These are phyloP conservation scores for Saccharomycopsis olivae DNA, from an alignment of 805 yeast species.

Conservation along the genomic window DNA sequence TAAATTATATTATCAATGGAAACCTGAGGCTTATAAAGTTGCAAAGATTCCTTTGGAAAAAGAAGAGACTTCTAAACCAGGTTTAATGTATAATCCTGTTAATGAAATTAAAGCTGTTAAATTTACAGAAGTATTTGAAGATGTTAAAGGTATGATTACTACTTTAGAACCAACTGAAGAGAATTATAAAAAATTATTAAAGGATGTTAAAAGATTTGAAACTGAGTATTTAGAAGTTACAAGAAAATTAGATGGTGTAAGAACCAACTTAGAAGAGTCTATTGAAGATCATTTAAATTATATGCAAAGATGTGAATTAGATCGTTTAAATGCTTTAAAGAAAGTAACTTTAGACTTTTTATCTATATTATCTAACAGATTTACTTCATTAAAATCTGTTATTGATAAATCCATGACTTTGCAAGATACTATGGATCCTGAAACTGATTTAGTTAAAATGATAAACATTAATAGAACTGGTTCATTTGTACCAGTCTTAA, in stretches of 20 bases:
- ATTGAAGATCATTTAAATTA: conserved; percentile 62
- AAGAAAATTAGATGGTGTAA: conserved; percentile 45
- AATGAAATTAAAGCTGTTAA: conserved; percentile 7
- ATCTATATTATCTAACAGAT: conserved; percentile 51
- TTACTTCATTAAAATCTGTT: conserved; percentile 44
- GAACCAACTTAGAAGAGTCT: conserved; percentile 67
- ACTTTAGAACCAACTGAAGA: conserved; percentile 19
- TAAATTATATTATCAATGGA: conserved; percentile 74
- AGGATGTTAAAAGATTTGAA: conserved; percentile 53
- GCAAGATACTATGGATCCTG: conserved; percentile 66
- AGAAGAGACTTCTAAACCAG: neutral
- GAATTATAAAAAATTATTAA: conserved; percentile 38
- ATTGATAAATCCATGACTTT: conserved; percentile 51
- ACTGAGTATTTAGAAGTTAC: conserved; percentile 43
- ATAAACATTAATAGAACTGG: conserved; percentile 67
- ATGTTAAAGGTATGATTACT: conserved; percentile 15
- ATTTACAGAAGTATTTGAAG: conserved; percentile 17
- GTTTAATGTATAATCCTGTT: conserved; percentile 10
- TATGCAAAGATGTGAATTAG: conserved; percentile 76
- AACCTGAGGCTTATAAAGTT: conserved; percentile 49
- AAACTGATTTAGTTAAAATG: conserved; percentile 53
- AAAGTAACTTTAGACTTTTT: conserved; percentile 66
- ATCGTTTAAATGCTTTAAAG: conserved; percentile 65
- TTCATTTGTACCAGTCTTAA: conserved; percentile 58
- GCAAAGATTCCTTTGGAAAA: conserved; percentile 28